Evolutionary conservation across 495 filamentous ascomycete species (phyloP), one percentile per base, ranked within the genome.

Genomic region (Neurospora sp.): DNA sequence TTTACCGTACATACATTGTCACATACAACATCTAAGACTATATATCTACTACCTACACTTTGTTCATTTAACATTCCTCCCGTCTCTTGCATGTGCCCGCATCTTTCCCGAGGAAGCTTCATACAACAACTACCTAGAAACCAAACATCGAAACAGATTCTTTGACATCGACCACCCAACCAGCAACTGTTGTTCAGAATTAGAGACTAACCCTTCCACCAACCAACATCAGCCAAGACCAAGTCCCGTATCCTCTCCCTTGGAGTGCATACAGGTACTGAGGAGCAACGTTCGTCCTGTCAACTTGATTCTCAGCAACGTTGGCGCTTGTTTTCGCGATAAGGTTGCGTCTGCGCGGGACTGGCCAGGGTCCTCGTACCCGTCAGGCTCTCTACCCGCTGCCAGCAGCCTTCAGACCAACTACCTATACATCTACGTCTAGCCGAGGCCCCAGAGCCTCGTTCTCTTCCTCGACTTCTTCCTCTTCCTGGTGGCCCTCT

Each of bases 401-500:
- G 53, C 27, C 53, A 61, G 53, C 53, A 61, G 12, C 18, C 53
- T 61, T 18, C 22, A 61, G 42, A 35, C 70, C 22, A 22, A 18
- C 27, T 14, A 22, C 42, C 46, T 53, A 10, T 7, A 37, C 38
- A 46, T 9, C 68, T 38, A 8, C 53, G 11, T 11, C 35, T 9
- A 73, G 22, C 11, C 14, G 61, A 27, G 69, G 40, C 20, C n/a
- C 71, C 44, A 41, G 53, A 71, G 37, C 46, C 39, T 77, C 69
- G 40, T 79, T 75, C 53, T 61, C 53, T 61, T 9, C 53, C 16
- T 61, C 53, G 53, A 2, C 53, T 61, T 61, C 27, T 18, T 31
- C 22, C 7, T 61, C 53, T 3, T 35, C 5, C 73, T 77, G 76
- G 76, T 80, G 83, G 81, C 77, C 80, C n/a, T 22, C 69, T n/a